Base-by-base conservation (phyloP, 2,329 filamentous ascomycete genomes). In the Emmonsiellopsis sp. region DNA sequence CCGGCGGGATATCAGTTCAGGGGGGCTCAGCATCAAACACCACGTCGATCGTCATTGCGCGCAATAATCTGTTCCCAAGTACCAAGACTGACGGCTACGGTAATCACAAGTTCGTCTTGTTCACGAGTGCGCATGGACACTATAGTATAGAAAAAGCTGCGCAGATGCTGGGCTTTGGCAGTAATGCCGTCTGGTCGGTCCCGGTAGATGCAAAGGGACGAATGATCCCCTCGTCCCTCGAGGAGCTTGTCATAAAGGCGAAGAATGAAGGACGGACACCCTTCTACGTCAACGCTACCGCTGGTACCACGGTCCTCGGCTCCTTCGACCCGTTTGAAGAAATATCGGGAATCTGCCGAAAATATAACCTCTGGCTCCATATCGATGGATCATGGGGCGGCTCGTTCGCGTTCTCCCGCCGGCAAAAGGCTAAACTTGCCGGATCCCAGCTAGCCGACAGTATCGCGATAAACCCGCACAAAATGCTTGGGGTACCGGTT, bases 61-160 rank as follows among this genome's bases (percentile, higher is more conserved):
- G 92, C 55, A 96, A 95, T 74, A 86, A 81, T 0, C 77, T 96
- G 2, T 95, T 83, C 66, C 91, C 92, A 0, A 76, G 81, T 8
- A 89, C 85, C 50, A 95, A 95, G 69, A 74, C 73, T 0, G 68
- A 79, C 1, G 93, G 93, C 13, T 89, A 90, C 64, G 79, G 76
- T 1, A 52, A 60, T 43, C 67, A 72, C 53, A 76, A 79, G 17
- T 92, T 96, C 62, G 85, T 89, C 17, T 72, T 96, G 52, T 96
- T 97, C 73, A 96, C 92, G 2, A 88, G 84, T 60, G 83, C 79
- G 0, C 90, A 97, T 68, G 91, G 92, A 0, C 93, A 97, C 75
- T 98, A 97, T 74, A 91, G 85, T 5, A 82, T 97, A 31, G 89
- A 95, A 64, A 97, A 97, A 73, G 91, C 90, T 2, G 91, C 91